A percentile compares a stretch with the other conserved stretches of the same genome.
Conservation (phyloP, 148 eudicot genomes). For the Silene conica region DNA sequence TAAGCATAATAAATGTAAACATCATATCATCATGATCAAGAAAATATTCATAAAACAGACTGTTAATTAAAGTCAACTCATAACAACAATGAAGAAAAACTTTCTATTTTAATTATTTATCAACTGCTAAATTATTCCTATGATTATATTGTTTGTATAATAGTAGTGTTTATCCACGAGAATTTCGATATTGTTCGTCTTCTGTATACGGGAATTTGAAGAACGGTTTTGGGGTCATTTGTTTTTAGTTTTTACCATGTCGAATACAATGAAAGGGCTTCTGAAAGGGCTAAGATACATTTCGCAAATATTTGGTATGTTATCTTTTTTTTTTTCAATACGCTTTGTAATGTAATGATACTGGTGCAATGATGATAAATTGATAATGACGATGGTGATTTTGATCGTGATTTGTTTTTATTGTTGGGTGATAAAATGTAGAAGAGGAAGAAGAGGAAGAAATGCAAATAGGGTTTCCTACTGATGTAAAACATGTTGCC, state of each 20-base stretch:
- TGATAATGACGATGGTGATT: not conserved
- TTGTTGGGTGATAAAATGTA: constrained; percentile 15
- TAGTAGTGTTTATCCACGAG: not conserved
- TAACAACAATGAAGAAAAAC: not conserved
- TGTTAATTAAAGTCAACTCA: not conserved
- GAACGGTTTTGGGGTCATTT: not conserved
- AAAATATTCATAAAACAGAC: not conserved
- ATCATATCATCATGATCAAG: not conserved
- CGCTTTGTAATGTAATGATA: no score
- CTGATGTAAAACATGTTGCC: constrained; percentile 53
- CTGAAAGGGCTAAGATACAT: constrained; percentile 23
- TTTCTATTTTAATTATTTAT: not conserved
- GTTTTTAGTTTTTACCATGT: not conserved
- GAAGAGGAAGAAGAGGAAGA: constrained; percentile 38
- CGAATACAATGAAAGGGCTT: constrained; percentile 18
- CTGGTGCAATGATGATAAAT: not conserved
- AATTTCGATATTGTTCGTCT: not conserved
- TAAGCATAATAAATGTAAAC: not conserved
- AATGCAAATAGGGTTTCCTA: constrained; percentile 42
- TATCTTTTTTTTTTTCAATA: not conserved
- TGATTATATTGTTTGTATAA: not conserved
- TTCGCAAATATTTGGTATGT: constrained; percentile 22
- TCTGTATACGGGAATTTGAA: not conserved
- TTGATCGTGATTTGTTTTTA: not conserved
- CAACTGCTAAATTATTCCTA: not conserved